A percentile compares a stretch with the other conserved stretches of the same genome.
Evolutionary conservation across 108 stramenopile species (phyloP).

Genomic region (Nitzschia sp.): DNA sequence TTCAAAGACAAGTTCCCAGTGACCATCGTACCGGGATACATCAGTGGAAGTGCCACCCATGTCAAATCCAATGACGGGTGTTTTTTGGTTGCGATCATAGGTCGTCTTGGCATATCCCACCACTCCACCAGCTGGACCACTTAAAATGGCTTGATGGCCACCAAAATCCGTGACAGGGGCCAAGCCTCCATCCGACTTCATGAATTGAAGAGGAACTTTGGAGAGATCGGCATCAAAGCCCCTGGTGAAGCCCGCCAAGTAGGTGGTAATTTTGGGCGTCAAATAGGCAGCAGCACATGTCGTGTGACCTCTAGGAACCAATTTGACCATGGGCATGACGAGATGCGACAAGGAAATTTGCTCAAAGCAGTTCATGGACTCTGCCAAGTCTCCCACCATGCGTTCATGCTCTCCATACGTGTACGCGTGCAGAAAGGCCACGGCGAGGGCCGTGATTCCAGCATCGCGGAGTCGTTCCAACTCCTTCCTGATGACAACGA

Average conservation of each 20-base stretch:
- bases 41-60: slow-evolving; percentile 99
- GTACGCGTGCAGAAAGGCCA: slow-evolving; percentile 88
- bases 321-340: slow-evolving; percentile 95
- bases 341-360: slow-evolving; percentile 87
- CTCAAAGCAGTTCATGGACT: slow-evolving; percentile 81
- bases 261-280: slow-evolving; percentile 91
- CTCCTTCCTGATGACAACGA: slow-evolving; percentile 51
- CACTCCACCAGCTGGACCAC: slow-evolving; percentile 90
- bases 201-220: slow-evolving; percentile 88
- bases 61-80: slow-evolving; percentile 98
- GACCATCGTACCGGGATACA: slow-evolving; percentile 88
- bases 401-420: slow-evolving; percentile 86
- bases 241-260: slow-evolving; percentile 77
- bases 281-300: slow-evolving; percentile 96
- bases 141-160: slow-evolving; percentile 94
- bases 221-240: slow-evolving; percentile 88
- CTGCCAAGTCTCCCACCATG: slow-evolving; percentile 78
- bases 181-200: slow-evolving; percentile 98
- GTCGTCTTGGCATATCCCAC: slow-evolving; percentile 98
- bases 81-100: slow-evolving; percentile 44
- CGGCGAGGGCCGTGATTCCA: slow-evolving; percentile 87
- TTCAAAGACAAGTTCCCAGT: slow-evolving; percentile 94
- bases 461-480: slow-evolving; percentile 64
- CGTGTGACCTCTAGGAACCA: slow-evolving; percentile 92
- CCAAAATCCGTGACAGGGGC: slow-evolving; percentile 91